Conservation (phyloP, 495 filamentous ascomycete species). For the Bathelium albidoporum region DNA sequence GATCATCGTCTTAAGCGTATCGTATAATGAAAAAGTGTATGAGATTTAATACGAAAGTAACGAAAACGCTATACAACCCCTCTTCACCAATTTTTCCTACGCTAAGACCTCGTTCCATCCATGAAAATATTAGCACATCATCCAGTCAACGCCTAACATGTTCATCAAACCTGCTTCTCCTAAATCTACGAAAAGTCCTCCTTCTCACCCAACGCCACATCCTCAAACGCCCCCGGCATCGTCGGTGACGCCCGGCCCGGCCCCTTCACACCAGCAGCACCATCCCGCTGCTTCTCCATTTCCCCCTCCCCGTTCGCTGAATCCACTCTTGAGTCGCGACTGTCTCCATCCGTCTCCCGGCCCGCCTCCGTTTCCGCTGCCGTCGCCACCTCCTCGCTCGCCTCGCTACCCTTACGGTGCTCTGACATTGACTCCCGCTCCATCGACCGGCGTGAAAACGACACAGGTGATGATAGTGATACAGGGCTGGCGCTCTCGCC, state of each 20-base stretch:
- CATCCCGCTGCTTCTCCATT: background rate
- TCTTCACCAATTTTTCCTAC: too few species aligned
- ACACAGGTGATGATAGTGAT: too few species aligned
- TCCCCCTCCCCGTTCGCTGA: background rate
- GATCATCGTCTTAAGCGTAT: too few species aligned
- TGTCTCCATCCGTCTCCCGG: background rate
- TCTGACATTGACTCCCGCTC: background rate
- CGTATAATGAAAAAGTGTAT: too few species aligned
- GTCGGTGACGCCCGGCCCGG: background rate
- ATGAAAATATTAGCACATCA: too few species aligned
- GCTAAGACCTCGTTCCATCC: too few species aligned
- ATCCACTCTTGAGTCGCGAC: background rate
- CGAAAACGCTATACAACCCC: too few species aligned
- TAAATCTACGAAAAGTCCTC: background rate
- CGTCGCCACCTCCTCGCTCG: background rate
- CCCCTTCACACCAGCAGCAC: background rate
- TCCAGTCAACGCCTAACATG: too few species aligned
- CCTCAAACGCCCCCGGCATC: conserved; percentile 2
- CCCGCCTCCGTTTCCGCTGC: background rate
- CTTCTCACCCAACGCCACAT: background rate
- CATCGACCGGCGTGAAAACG: too few species aligned
- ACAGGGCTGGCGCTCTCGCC: background rate
- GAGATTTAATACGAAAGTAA: too few species aligned
- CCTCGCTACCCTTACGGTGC: background rate
- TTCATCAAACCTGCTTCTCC: background rate